Evolutionary conservation across 1,139 yeast genomes (phyloP).

Genomic region (Pneumocystis sp.): DNA sequence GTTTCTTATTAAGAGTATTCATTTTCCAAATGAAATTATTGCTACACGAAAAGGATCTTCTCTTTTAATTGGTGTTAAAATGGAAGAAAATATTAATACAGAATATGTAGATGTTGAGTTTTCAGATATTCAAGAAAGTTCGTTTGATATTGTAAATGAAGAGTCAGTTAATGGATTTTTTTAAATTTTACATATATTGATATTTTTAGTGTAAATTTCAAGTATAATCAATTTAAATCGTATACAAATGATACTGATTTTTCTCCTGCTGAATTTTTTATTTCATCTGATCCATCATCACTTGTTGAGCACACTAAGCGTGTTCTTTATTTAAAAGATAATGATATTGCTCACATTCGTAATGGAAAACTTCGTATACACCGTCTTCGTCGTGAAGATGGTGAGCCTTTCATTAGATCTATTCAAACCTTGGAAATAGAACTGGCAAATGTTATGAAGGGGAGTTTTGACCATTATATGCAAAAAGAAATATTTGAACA

Average conservation of each 20-base stretch:
- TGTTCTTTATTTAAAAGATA: constrained; percentile 91
- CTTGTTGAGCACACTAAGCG: constrained; percentile 94
- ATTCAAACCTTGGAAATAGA: constrained; percentile 96
- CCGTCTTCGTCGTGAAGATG: constrained; percentile 82
- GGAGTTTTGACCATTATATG: constrained; percentile 92
- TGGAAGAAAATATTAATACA: constrained; percentile 85
- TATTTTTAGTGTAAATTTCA: constrained; percentile 32
- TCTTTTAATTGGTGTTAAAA: constrained; percentile 88
- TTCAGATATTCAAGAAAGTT: constrained; percentile 39
- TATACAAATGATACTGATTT: constrained; percentile 80
- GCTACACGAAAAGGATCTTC: constrained; percentile 99
- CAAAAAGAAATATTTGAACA: constrained; percentile 98
- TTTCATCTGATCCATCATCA: constrained; percentile 97
- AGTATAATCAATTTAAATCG: constrained; percentile 87
- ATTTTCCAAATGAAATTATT: constrained; percentile 89
- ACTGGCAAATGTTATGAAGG: constrained; percentile 95
- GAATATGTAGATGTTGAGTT: constrained; percentile 98
- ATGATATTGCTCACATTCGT: constrained; percentile 94
- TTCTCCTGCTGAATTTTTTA: constrained; percentile 87
- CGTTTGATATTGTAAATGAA: constrained; percentile 8
- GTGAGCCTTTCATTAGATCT: constrained; percentile 83
- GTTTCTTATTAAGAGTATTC: constrained; percentile 75
- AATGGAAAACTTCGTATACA: constrained; percentile 98
- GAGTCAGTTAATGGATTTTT: not conserved
- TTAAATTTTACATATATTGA: not conserved